A percentile compares a stretch with the other conserved stretches of the same genome.
Conservation (phyloP, 331 rosid species). For the Cydonia oblonga region DNA sequence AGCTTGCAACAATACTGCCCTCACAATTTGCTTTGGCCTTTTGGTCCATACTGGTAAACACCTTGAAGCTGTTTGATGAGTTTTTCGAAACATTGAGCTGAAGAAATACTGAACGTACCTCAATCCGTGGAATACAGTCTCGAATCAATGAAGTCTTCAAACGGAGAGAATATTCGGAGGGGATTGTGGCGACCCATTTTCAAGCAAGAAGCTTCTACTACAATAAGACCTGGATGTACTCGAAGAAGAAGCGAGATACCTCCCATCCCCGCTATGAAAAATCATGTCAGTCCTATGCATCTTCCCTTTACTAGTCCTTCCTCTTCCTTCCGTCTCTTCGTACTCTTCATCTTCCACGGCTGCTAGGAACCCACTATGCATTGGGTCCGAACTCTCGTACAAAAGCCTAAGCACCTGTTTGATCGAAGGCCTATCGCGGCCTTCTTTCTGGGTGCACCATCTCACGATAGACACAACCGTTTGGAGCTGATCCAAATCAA, state of each 20-base stretch:
- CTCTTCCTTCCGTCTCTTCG: conserved; percentile 49
- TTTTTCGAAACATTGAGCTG: not conserved
- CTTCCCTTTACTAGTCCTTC: conserved; percentile 63
- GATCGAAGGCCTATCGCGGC: conserved; percentile 80
- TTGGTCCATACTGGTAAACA: not conserved
- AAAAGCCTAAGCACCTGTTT: conserved; percentile 87
- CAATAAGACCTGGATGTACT: conserved; percentile 90
- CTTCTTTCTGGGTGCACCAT: conserved; percentile 95
- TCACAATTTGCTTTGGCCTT: conserved; percentile 1
- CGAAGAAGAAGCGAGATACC: conserved; percentile 88
- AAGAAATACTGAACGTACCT: not conserved
- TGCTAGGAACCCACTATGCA: conserved; percentile 59
- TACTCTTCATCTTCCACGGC: conserved; percentile 53
- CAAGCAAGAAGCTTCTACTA: conserved; percentile 87
- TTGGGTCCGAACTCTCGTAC: conserved; percentile 89
- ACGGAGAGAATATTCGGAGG: conserved; percentile 52
- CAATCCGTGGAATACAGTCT: not conserved
- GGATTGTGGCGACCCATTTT: conserved; percentile 72
- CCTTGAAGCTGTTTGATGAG: conserved; percentile 1
- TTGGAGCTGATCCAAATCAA: conserved; percentile 77
- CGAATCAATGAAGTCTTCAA: conserved; percentile 17
- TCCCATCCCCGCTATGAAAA: conserved; percentile 76
- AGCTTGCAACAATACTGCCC: not conserved
- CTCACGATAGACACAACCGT: conserved; percentile 54
- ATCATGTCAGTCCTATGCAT: conserved; percentile 40